These are phyloP conservation scores for Sporisorium scitamineum DNA, from an alignment of 1,284 basidiomycete species.

Conservation along the genomic window DNA sequence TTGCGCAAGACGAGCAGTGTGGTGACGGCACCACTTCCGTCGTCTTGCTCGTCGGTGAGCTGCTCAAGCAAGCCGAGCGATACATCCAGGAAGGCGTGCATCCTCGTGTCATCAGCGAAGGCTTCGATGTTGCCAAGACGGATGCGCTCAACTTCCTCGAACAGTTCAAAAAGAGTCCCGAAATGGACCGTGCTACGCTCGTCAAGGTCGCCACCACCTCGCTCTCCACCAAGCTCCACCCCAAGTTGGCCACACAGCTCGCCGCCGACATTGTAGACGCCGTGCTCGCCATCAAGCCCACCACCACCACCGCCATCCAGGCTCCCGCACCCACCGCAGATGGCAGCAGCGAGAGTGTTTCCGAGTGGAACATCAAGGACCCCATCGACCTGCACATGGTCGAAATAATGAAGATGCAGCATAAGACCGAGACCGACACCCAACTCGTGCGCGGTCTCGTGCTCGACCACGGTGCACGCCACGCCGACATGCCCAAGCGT, in stretches of 20 bases:
- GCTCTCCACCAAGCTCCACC: slow-evolving; percentile 91
- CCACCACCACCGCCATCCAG: slow-evolving; percentile 47
- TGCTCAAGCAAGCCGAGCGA: slow-evolving; percentile 96
- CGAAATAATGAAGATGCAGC: slow-evolving; percentile 99
- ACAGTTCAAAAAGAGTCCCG: slow-evolving; percentile 80
- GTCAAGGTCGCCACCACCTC: slow-evolving; percentile 94
- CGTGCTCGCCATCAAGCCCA: slow-evolving; percentile 82
- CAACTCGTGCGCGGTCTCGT: slow-evolving; percentile 94
- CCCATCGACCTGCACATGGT: slow-evolving; percentile 99
- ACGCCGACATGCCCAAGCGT: slow-evolving; percentile 99
- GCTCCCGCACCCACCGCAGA: slow-evolving; percentile 58
- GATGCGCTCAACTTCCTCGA: slow-evolving; percentile 95
- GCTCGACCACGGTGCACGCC: slow-evolving; percentile 90
- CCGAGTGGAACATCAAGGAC: slow-evolving; percentile 64
- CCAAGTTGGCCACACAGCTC: slow-evolving; percentile 85
- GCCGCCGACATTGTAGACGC: slow-evolving; percentile 95
- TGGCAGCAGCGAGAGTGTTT: slow-evolving; percentile 59
- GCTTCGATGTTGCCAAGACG: slow-evolving; percentile 97
- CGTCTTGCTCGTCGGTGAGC: slow-evolving; percentile 94
- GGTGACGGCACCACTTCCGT: slow-evolving; percentile 99
- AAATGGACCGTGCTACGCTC: slow-evolving; percentile 86
- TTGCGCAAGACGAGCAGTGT: slow-evolving; percentile 98
- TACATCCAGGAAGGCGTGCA: slow-evolving; percentile 99
- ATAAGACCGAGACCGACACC: slow-evolving; percentile 97
- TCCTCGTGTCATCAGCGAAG: slow-evolving; percentile 93